Evolutionary conservation across 2,329 filamentous ascomycete species (phyloP), one percentile per base, ranked within the genome.

Genomic region (Seiridium cupressi): DNA sequence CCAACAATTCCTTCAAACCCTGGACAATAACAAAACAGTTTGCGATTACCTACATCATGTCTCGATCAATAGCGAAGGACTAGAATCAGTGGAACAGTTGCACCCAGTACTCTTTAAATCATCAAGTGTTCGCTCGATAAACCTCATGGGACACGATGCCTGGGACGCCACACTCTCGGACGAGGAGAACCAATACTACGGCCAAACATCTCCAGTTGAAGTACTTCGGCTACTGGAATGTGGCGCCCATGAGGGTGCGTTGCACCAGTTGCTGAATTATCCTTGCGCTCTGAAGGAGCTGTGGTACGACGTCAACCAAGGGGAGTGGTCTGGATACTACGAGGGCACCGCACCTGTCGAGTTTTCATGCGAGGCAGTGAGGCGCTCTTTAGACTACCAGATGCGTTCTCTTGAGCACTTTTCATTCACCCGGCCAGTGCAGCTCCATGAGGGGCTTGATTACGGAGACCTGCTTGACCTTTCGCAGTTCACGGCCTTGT

Each of bases 271-370:
- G 9, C 34, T 58, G 5, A 61, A 55, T 42, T 61, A 34, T 11
- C 59, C 59, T 2, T 36, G 32, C n/a, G 32, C 47, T 42, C 59
- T 61, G 5, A 46, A 48, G 42, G 59, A 58, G 47, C 18, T 61
- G 32, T 61, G 55, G 55, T 61, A 61, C 42, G 59, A 61, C 26
- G 36, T 51, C 9, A 38, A 53, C 10, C 57, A 48, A 47, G 40
- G 8, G n/a, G 38, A 46, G 38, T 53, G 54, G 47, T 26, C 44
- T 26, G 55, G 34, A 7, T n/a, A 34, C 31, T 46, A 31, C 34
- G n/a, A 10, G 9, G 49, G 40, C 8, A 11, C 38, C 4, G 49
- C 35, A 11, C 5, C 51, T 5, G 11, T 36, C 10, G 42, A 49
- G 8, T 58, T 61, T 18, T 36, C 38, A 31, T 51, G 56, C 26